phyloP scores from a whole-genome alignment of 306 rosid species.

The Benincasa hispida region DNA sequence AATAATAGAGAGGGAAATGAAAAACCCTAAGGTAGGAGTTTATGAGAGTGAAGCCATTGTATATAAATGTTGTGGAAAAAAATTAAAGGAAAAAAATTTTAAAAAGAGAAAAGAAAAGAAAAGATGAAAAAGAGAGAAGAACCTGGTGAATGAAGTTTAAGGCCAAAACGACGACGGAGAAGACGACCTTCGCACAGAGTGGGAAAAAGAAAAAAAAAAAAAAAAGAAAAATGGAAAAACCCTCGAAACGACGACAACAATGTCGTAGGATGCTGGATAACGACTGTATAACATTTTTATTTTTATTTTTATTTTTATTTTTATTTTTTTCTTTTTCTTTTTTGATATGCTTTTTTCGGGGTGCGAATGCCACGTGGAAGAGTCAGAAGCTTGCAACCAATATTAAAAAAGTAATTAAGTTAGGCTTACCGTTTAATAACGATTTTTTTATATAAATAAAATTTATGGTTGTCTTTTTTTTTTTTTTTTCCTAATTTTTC shows the following conservation, averaged over 20 bases:
- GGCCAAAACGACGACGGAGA: slow-evolving; percentile 20
- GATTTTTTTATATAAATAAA: too few relatives aligned
- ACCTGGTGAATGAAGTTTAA: background rate
- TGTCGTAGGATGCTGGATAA: slow-evolving; percentile 10
- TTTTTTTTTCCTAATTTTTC: too few relatives aligned
- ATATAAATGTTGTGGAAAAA: background rate
- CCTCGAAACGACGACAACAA: slow-evolving; percentile 15
- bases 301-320: background rate
- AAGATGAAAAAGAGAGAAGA: background rate
- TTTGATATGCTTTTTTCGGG: background rate
- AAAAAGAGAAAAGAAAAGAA: background rate
- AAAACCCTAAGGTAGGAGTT: background rate
- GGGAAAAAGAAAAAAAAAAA: background rate
- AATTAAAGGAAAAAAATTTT: background rate
- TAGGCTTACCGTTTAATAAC: too few relatives aligned
- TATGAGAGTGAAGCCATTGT: background rate
- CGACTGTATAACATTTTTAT: background rate
- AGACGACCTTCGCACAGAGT: slow-evolving; percentile 12
- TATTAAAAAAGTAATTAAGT: too few relatives aligned
- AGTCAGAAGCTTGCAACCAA: background rate
- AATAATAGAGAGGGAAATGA: background rate
- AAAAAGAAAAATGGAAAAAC: background rate
- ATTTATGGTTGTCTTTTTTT: too few relatives aligned
- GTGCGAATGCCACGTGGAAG: background rate
- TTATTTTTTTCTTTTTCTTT: background rate